A percentile compares a stretch with the other conserved stretches of the same genome.
Evolutionary conservation across 129 eudicot genomes (phyloP).

Genomic region (Deinandra increscens): DNA sequence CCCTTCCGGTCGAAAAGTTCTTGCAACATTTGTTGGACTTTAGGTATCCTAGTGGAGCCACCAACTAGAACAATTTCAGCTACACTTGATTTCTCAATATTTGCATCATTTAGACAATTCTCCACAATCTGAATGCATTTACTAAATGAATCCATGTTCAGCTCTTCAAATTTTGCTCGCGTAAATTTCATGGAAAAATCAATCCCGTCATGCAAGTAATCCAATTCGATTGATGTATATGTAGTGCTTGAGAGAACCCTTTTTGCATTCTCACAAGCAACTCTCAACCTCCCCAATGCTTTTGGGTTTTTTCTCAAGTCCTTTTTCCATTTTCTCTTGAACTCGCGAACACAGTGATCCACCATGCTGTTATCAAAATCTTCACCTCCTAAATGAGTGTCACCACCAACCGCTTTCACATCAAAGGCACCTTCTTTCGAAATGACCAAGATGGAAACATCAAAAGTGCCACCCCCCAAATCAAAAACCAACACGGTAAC

Average conservation of each 20-base stretch:
- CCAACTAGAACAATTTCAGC: conserved; percentile 24
- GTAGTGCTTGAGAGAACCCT: conserved; percentile 26
- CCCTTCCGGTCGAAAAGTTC: conserved; percentile 10
- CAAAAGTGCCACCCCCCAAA: conserved; percentile 39
- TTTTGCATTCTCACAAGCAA: conserved; percentile 22
- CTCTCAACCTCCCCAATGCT: conserved; percentile 29
- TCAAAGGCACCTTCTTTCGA: conserved; percentile 13
- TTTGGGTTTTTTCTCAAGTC: conserved; percentile 3
- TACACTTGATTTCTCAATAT: conserved; percentile 5
- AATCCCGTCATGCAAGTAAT: conserved; percentile 14
- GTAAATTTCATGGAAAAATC: conserved; percentile 23
- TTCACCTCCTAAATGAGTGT: conserved; percentile 34
- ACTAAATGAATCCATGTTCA: conserved; percentile 18
- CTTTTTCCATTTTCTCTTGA: conserved; percentile 17
- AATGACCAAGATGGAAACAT: conserved; percentile 26
- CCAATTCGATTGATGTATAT: conserved; percentile 18
- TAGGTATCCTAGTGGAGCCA: conserved; percentile 33
- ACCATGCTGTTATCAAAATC: conserved; percentile 31
- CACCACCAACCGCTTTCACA: conserved; percentile 30
- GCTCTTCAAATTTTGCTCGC: conserved; percentile 20
- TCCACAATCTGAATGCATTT: conserved; percentile 15
- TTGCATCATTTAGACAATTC: conserved; percentile 1
- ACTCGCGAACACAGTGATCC: conserved; percentile 11
- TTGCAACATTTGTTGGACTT: conserved; percentile 18
- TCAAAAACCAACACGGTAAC: conserved; percentile 24